Evolutionary conservation across 1,284 basidiomycete species (phyloP), one percentile per base, ranked within the genome.

Genomic region (Papiliotrema nemorosa): DNA sequence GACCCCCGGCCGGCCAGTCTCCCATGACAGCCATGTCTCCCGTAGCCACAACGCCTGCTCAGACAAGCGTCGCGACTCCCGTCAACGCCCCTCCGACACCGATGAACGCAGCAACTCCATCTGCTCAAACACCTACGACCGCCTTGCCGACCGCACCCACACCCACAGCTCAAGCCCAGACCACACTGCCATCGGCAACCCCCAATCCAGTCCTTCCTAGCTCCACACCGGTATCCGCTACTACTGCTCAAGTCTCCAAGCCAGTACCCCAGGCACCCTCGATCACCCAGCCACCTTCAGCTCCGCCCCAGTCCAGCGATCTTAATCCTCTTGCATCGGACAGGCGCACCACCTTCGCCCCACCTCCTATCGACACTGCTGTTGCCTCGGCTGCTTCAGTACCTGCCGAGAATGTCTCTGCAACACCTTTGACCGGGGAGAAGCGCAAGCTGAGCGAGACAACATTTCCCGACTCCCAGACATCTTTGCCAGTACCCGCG

Each of bases 401-500:
- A 5, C 9, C 26, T 3, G 14, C 9, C n/a, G 41, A 29, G 13
- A 27, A 13, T 26, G 16, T 29, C 7, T 26, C 41, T 31, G 41
- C 25, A 3, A 43, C 41, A 16, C 41, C 41, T 14, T n/a, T 20
- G 13, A 18, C 41, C 3, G 41, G 25, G 16, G 25, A 22, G 12
- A 43, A 43, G 27, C 48, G 5, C 51, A 52, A 33, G 36, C 10
- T 44, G 9, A 9, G 12, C 40, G 21, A 26, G 21, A 18, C 5
- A 6, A 10, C 10, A 6, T 24, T 6, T 6, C 9, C 40, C 7
- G 40, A 10, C 10, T 12, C 16, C 10, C 24, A 10, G 13, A 13
- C 24, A 12, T 18, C 24, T 13, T 12, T 22, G 21, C 9, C 44
- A 39, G 64, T 52, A 14, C 60, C 49, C 40, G 62, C 50, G 6